phyloP scores from a whole-genome alignment of 2,329 filamentous ascomycete genomes.

The Alternaria brassicicola region DNA sequence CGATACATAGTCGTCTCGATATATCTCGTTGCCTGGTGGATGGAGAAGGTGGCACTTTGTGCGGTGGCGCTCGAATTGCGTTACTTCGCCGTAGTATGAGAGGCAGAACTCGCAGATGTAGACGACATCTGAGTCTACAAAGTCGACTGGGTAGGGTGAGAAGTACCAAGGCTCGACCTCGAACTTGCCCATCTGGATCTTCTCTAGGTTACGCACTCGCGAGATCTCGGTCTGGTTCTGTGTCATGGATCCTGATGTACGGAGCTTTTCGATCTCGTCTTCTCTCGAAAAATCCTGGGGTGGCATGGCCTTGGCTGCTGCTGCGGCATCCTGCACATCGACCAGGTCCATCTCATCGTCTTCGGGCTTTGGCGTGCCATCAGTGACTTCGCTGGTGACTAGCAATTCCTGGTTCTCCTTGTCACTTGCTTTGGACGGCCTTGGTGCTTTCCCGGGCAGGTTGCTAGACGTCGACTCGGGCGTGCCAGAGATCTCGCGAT shows the following conservation, averaged over 20 bases:
- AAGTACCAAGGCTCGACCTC: slow-evolving; percentile 99
- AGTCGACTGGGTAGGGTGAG: slow-evolving; percentile 90
- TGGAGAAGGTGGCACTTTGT: slow-evolving; percentile 89
- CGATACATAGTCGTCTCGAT: slow-evolving; percentile 89
- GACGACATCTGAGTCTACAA: slow-evolving; percentile 85
- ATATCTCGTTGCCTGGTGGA: slow-evolving; percentile 97
- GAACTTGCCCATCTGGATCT: slow-evolving; percentile 89
- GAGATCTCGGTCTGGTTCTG: slow-evolving; percentile 98
- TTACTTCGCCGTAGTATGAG: slow-evolving; percentile 82
- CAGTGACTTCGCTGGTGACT: slow-evolving; percentile 55
- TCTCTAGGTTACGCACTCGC: slow-evolving; percentile 91
- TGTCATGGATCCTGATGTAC: slow-evolving; percentile 96
- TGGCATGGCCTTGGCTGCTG: slow-evolving; percentile 59
- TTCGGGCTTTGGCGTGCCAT: slow-evolving; percentile 58
- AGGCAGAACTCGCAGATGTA: slow-evolving; percentile 98
- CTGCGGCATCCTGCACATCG: slow-evolving; percentile 59
- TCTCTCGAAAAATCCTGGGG: slow-evolving; percentile 72
- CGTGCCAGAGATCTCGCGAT: slow-evolving; percentile 64
- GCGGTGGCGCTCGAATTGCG: slow-evolving; percentile 83
- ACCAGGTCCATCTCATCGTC: slow-evolving; percentile 60
- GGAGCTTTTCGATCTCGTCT: slow-evolving; percentile 94
- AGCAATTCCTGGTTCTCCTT: slow-evolving; percentile 64
- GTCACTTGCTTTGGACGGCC: slow-evolving; percentile 63
- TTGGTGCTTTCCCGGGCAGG: slow-evolving; percentile 52
- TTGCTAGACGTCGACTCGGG: slow-evolving; percentile 59